Conservation (phyloP, 306 rosid species). For the Corylus heterophylla region DNA sequence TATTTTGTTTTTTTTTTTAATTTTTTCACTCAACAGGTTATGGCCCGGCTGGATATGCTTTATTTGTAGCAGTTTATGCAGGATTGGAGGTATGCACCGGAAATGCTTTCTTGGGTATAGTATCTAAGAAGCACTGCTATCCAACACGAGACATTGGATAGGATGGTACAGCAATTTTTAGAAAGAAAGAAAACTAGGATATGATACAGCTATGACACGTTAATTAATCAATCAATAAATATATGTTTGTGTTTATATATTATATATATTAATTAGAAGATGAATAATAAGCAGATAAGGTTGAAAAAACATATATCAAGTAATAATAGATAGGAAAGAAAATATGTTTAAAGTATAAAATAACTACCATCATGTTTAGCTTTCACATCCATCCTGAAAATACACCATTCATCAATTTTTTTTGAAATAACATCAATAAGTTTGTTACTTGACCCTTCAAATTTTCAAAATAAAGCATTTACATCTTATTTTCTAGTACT, state of each 20-base stretch:
- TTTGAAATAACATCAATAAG: no score
- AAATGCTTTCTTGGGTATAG: conserved; percentile 16
- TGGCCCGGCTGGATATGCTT: conserved; percentile 94
- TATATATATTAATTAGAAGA: no score
- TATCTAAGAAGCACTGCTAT: not conserved
- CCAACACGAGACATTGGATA: not conserved
- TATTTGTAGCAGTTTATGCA: conserved; percentile 91
- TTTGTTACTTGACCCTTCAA: no score
- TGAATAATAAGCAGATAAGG: not conserved
- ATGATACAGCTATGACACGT: not conserved
- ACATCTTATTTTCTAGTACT: no score
- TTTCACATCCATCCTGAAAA: no score
- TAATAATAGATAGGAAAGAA: no score
- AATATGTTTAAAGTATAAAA: no score
- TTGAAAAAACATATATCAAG: not conserved
- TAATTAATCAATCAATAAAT: no score
- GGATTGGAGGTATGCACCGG: conserved; percentile 74
- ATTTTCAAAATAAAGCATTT: no score
- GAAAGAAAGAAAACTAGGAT: no score
- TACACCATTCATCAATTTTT: no score
- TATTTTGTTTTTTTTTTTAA: not conserved
- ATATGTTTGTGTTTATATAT: not conserved
- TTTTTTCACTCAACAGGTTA: conserved; percentile 62
- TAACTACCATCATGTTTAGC: no score
- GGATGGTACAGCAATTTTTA: not conserved